Percentiles rank a stretch among this genome's conserved stretches.
Evolutionary conservation across 2,329 filamentous ascomycete genomes (phyloP).

Genomic region (Rhinocladiella mackenziei): DNA sequence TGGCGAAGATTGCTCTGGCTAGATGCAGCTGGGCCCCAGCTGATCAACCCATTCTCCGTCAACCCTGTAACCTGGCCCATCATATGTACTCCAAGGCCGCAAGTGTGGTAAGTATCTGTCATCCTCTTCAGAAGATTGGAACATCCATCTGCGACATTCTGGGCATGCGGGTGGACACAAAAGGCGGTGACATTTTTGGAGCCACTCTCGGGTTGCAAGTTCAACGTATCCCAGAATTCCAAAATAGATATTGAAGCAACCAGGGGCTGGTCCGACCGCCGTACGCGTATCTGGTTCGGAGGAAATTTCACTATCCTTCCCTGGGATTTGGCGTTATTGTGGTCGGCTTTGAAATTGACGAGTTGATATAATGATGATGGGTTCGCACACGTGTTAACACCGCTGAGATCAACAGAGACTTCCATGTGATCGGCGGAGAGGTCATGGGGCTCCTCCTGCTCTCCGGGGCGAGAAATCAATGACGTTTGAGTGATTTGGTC

Average conservation of each 20-base stretch:
- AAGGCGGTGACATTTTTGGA: conserved; percentile 56
- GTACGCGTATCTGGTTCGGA: conserved; percentile 52
- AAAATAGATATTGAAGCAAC: conserved; percentile 55
- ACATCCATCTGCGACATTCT: conserved; percentile 44
- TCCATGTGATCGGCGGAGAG: conserved; percentile 39
- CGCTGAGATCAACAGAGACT: conserved; percentile 38
- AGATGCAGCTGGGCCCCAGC: conserved; percentile 35
- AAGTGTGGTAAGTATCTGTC: conserved; percentile 53
- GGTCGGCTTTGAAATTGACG: conserved; percentile 23
- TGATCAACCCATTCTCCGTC: conserved; percentile 37
- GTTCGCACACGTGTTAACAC: conserved; percentile 26
- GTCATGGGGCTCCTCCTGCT: neutral
- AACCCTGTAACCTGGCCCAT: conserved; percentile 41
- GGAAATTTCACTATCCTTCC: conserved; percentile 40
- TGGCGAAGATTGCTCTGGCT: conserved; percentile 33
- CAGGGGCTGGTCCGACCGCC: conserved; percentile 50
- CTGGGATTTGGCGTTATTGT: conserved; percentile 31
- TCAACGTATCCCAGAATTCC: conserved; percentile 59
- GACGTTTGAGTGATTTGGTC: conserved; percentile 42
- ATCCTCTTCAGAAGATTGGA: conserved; percentile 52
- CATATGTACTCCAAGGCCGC: conserved; percentile 52
- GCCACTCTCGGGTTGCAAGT: conserved; percentile 53
- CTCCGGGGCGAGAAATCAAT: conserved; percentile 25
- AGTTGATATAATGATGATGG: conserved; percentile 17
- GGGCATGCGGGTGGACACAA: conserved; percentile 51